These are phyloP conservation scores for Solanum bulbocastanum DNA, from an alignment of 257 asterid species.

Conservation along the genomic window DNA sequence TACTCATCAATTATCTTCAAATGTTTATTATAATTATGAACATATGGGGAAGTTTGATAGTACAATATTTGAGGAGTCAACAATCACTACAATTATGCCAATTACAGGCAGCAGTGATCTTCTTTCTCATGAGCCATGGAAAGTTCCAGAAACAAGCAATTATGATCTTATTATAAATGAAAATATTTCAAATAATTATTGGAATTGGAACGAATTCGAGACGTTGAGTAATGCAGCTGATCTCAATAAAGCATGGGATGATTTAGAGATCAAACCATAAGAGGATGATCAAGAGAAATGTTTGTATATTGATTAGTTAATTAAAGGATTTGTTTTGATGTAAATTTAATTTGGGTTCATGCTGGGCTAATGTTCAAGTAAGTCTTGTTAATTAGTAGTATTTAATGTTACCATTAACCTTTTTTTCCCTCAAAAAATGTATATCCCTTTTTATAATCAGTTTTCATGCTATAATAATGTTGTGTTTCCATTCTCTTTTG, in stretches of 20 bases:
- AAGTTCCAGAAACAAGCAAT: conserved; percentile 15
- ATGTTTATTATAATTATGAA: background rate
- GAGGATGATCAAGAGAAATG: background rate
- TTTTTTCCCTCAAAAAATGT: background rate
- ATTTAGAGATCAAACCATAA: conserved; percentile 22
- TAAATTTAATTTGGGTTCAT: background rate
- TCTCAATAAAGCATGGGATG: conserved; percentile 33
- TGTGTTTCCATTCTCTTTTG: background rate
- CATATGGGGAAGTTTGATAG: conserved; percentile 24
- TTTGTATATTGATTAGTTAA: background rate
- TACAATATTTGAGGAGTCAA: conserved; percentile 24
- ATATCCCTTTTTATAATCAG: background rate
- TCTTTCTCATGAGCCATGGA: conserved; percentile 25
- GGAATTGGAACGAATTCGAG: conserved; percentile 37
- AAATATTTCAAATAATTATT: conserved; percentile 11
- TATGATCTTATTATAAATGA: background rate
- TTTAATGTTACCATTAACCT: background rate
- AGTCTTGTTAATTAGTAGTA: background rate
- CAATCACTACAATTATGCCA: conserved; percentile 26
- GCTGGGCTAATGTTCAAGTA: background rate
- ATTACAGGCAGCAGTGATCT: conserved; percentile 3
- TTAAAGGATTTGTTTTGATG: background rate
- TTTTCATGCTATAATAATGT: background rate
- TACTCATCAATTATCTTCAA: background rate
- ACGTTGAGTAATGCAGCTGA: conserved; percentile 24